Conservation (phyloP, 176 grass and related monocot genomes). For the Ananas comosus region DNA sequence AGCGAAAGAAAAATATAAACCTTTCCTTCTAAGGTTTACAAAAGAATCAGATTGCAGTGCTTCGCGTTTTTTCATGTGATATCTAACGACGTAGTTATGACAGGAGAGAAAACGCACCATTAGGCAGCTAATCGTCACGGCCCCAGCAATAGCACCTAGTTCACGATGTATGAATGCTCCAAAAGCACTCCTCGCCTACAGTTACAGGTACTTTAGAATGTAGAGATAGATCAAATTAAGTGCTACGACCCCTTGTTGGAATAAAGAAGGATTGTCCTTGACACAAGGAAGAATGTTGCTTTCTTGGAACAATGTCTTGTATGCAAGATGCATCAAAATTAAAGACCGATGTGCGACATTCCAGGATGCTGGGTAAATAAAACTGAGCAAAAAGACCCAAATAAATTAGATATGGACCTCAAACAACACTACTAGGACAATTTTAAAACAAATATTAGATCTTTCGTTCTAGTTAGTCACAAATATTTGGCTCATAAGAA, state of each 20-base stretch:
- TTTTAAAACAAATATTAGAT: no score
- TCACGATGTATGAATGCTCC: conserved; percentile 53
- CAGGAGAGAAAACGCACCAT: conserved; percentile 39
- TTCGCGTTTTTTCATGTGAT: neutral
- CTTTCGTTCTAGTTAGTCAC: neutral
- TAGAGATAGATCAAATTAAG: neutral
- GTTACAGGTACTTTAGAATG: conserved; percentile 10
- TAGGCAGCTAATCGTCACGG: conserved; percentile 77
- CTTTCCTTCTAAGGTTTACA: no score
- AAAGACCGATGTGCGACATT: neutral
- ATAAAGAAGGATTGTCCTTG: neutral
- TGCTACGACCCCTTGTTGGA: neutral
- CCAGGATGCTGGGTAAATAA: neutral
- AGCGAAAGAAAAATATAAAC: no score
- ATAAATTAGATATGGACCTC: neutral
- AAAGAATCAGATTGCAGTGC: no score
- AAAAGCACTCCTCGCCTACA: conserved; percentile 53
- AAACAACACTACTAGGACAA: no score
- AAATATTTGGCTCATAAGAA: neutral
- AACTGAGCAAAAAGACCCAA: no score
- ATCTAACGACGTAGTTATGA: neutral
- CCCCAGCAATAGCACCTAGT: conserved; percentile 57
- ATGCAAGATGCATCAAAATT: neutral
- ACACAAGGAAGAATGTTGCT: neutral
- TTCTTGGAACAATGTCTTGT: neutral